These are phyloP conservation scores for Nidularia pulvinata DNA, from an alignment of 768 basidiomycete species.

Conservation along the genomic window DNA sequence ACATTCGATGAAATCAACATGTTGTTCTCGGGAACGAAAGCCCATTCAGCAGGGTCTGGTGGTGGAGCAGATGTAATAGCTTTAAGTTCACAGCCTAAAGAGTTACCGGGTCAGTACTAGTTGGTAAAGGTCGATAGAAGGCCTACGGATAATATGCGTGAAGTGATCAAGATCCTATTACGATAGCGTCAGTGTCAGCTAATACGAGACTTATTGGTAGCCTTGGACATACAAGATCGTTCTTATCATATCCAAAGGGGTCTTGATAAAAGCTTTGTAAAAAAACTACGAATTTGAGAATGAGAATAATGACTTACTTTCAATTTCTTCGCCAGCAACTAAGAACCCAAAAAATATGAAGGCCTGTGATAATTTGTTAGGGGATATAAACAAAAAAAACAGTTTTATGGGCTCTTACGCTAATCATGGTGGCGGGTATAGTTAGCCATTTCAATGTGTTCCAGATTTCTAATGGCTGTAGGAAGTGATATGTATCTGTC, in stretches of 20 bases:
- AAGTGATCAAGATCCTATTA: conserved; percentile 67
- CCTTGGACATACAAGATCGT: conserved; percentile 54
- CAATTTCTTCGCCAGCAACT: conserved; percentile 75
- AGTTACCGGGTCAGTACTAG: too few species aligned
- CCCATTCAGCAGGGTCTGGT: too few species aligned
- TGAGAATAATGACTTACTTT: conserved; percentile 38
- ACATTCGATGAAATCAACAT: too few species aligned
- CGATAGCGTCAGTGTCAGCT: background rate
- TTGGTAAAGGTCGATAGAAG: too few species aligned
- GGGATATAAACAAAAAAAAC: background rate
- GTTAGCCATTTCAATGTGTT: conserved; percentile 55
- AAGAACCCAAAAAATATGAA: conserved; percentile 78
- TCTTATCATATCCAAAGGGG: conserved; percentile 68
- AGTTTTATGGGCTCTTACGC: conserved; percentile 29
- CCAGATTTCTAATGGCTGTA: conserved; percentile 68
- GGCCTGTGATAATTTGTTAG: conserved; percentile 28
- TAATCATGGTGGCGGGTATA: conserved; percentile 57
- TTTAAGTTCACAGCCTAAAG: too few species aligned
- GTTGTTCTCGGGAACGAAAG: too few species aligned
- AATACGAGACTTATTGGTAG: background rate
- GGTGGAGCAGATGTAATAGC: too few species aligned
- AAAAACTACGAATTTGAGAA: background rate
- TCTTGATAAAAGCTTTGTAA: conserved; percentile 18
- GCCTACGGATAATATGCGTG: conserved; percentile 30
- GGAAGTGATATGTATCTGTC: background rate